Base-by-base conservation (phyloP, 202 grass and related monocot species). In the Setaria italica region DNA sequence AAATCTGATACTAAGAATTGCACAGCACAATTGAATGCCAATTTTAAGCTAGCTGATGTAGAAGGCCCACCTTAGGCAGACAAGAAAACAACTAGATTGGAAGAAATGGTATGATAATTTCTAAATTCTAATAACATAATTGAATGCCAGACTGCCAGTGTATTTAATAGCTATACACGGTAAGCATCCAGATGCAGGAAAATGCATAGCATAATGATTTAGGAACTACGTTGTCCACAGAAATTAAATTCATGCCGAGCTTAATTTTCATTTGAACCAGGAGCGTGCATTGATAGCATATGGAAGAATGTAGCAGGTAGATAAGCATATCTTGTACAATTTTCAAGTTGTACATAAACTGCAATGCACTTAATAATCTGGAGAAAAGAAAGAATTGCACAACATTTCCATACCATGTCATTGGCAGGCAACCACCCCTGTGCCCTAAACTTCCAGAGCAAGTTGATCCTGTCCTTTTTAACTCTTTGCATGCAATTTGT, bases 401-500 rank as follows among this genome's bases (percentile, higher is more conserved):
- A 39, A 10, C 34, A 77, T 43, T 62, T 57, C 32, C 7, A 92
- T 87, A 99, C 93, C 97, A 88, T 92, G 77, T 90, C 84, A 66
- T 83, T 82, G 21, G 76, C 57, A 81, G 91, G 76, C 60, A 88
- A 62, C 16, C 11, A 42, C 42, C 48, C 64, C 54, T 84, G 84
- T 48, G 56, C 79, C 85, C 93, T 99, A 69, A 84, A 79, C 70
- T 88, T 99, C 91, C 91, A 90, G 39, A 99, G 93, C 84, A 96
- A 90, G 56, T 88, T 82, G 4, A 60, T 85, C 83, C 93, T 88
- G 67, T 99, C 93, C 60, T 85, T 80, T 85, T 85, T 81, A 62
- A 96, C 83, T 84, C 93, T 92, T 78, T 32, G 79, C 76, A 99
- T 45, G 82, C 96, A 99, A 68, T 92, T 95, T 15, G 73, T 84